Percentiles rank a stretch among this genome's conserved stretches.
Evolutionary conservation across 495 filamentous ascomycete species (phyloP).

Genomic region (Tuber magnatum): DNA sequence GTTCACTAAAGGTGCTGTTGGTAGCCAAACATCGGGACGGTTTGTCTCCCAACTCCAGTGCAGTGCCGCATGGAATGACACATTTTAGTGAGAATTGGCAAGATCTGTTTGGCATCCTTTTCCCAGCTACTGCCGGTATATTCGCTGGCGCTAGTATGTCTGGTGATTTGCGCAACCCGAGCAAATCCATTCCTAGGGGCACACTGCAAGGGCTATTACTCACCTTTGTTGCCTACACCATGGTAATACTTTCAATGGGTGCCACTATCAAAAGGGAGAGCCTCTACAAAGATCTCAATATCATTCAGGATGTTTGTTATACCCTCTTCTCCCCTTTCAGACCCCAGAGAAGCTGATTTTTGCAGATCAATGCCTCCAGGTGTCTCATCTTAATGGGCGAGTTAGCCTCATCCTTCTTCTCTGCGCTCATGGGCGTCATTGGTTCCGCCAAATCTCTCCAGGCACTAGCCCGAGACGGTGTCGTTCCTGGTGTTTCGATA

Average conservation of each 20-base stretch:
- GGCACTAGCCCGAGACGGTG: conserved; percentile 70
- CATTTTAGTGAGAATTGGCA: conserved; percentile 60
- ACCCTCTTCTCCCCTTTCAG: background rate
- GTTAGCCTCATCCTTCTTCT: conserved; percentile 76
- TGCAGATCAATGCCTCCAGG: conserved; percentile 62
- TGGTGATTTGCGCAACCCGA: conserved; percentile 73
- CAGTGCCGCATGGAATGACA: conserved; percentile 1
- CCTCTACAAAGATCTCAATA: conserved; percentile 65
- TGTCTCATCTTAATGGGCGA: conserved; percentile 71
- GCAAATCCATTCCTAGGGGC: conserved; percentile 74
- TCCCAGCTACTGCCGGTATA: conserved; percentile 67
- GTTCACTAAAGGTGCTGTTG: conserved; percentile 60
- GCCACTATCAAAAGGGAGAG: conserved; percentile 67
- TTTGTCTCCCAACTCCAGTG: background rate
- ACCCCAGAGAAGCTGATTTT: background rate
- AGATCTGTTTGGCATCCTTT: conserved; percentile 78
- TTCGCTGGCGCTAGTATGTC: conserved; percentile 84
- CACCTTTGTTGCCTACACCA: conserved; percentile 67
- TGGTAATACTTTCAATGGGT: conserved; percentile 75
- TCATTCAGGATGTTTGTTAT: conserved; percentile 61
- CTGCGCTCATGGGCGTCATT: conserved; percentile 77
- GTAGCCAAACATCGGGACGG: conserved; percentile 55
- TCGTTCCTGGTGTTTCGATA: conserved; percentile 66
- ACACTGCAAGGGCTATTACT: conserved; percentile 68
- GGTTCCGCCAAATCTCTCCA: conserved; percentile 83